These are phyloP conservation scores for Lagenidium giganteum DNA, from an alignment of 352 stramenopile genomes.

Conservation along the genomic window DNA sequence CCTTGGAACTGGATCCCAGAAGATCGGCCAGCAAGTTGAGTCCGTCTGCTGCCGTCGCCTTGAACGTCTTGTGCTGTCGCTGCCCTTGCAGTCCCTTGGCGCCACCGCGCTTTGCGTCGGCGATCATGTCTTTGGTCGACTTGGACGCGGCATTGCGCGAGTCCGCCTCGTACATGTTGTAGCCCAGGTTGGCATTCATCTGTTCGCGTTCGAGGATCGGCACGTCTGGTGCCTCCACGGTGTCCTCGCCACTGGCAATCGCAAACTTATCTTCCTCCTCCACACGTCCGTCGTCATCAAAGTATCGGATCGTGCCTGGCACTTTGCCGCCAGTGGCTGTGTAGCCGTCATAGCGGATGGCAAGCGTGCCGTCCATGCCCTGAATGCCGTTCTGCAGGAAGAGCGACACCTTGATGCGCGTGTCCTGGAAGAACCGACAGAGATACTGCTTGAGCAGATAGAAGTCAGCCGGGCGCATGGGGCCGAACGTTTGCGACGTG, in stretches of 20 bases:
- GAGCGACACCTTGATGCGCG: conserved; percentile 89
- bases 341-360: conserved; percentile 70
- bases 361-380: conserved; percentile 73
- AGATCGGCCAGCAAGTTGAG: conserved; percentile 85
- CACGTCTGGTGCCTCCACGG: conserved; percentile 39
- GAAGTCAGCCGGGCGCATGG: conserved; percentile 65
- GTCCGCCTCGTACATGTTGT: conserved; percentile 85
- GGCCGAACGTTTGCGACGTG: conserved; percentile 67
- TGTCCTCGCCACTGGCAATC: conserved; percentile 44
- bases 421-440: conserved; percentile 87
- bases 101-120: conserved; percentile 46
- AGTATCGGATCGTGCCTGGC: conserved; percentile 68
- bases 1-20: conserved; percentile 47
- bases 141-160: conserved; percentile 32
- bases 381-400: conserved; percentile 89
- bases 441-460: conserved; percentile 83
- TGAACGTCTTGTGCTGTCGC: conserved; percentile 57
- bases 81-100: conserved; percentile 23
- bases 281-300: conserved; percentile 46
- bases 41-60: conserved; percentile 72
- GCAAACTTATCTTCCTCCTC: conserved; percentile 68
- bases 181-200: conserved; percentile 48
- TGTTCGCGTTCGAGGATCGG: conserved; percentile 59
- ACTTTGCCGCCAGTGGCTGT: conserved; percentile 59
- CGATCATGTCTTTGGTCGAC: conserved; percentile 51